Evolutionary conservation across 1,139 yeast genomes (phyloP).

Genomic region (Petasospora rhodanensis): DNA sequence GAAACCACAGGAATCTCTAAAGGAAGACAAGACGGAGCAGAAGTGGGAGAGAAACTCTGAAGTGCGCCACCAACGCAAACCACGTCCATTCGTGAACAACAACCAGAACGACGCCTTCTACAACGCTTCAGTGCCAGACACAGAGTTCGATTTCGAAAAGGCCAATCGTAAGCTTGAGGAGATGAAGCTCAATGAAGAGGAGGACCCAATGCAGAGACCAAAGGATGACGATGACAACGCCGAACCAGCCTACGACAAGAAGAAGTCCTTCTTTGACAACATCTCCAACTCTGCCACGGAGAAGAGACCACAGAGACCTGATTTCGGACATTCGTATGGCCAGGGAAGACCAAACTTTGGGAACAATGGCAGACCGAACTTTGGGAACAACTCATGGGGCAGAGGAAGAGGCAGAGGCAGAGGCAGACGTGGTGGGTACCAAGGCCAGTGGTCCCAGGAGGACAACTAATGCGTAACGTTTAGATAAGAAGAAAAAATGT

Average conservation of each 20-base stretch:
- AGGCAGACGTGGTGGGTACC: constrained; percentile 23
- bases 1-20: no score
- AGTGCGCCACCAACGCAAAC: no score
- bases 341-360: constrained; percentile 13
- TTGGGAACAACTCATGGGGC: constrained; percentile 16
- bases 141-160: constrained; percentile 62
- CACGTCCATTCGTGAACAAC: constrained; percentile 19
- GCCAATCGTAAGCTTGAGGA: constrained; percentile 56
- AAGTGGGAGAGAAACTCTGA: no score
- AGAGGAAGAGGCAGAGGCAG: constrained; percentile 30
- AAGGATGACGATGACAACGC: constrained; percentile 7
- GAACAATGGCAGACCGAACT: constrained; percentile 8
- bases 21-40: no score
- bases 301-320: constrained; percentile 29
- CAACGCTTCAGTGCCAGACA: constrained; percentile 28
- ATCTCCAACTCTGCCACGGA: constrained; percentile 54
- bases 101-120: constrained; percentile 7
- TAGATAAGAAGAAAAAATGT: no score
- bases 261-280: constrained; percentile 76
- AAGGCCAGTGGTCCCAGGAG: no score
- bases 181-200: constrained; percentile 13
- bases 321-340: constrained; percentile 17
- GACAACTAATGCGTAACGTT: no score
- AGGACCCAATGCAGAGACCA: constrained; percentile 8
- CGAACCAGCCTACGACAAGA: constrained; percentile 52